phyloP scores from a whole-genome alignment of 2,329 filamentous ascomycete genomes.

The Colletotrichum cuscutae region DNA sequence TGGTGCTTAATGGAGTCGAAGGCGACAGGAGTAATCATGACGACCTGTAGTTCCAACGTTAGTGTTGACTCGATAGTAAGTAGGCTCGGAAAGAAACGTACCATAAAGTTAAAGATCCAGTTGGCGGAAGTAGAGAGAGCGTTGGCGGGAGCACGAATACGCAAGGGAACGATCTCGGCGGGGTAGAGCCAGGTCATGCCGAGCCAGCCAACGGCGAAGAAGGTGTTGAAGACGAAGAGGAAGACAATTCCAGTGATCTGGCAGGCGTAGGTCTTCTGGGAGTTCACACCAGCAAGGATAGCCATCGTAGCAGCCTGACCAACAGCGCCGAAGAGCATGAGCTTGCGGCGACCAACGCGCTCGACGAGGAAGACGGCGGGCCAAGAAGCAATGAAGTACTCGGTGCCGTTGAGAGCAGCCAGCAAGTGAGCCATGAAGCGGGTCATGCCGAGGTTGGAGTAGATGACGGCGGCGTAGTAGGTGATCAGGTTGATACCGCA shows the following conservation, averaged over 20 bases:
- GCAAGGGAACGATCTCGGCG: conserved; percentile 69
- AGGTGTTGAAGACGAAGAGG: conserved; percentile 71
- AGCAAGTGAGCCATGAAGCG: conserved; percentile 67
- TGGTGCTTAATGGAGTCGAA: conserved; percentile 67
- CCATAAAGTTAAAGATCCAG: conserved; percentile 73
- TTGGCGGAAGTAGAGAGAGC: conserved; percentile 65
- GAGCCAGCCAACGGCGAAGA: conserved; percentile 69
- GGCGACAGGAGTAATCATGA: conserved; percentile 71
- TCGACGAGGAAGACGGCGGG: conserved; percentile 70
- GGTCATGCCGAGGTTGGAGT: conserved; percentile 59
- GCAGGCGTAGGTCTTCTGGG: conserved; percentile 39
- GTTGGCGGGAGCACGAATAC: conserved; percentile 69
- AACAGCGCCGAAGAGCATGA: conserved; percentile 77
- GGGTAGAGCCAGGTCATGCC: conserved; percentile 72
- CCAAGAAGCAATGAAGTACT: conserved; percentile 65
- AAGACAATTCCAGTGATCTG: conserved; percentile 53
- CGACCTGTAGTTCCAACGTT: conserved; percentile 50
- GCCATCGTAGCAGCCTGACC: conserved; percentile 75
- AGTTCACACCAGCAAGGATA: conserved; percentile 61
- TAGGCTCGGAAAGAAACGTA: conserved; percentile 31
- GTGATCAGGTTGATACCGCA: conserved; percentile 44
- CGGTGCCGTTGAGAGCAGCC: conserved; percentile 63
- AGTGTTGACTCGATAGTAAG: not conserved
- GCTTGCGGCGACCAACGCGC: conserved; percentile 72
- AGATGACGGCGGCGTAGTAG: conserved; percentile 39